phyloP scores from a whole-genome alignment of 768 basidiomycete species.

The Collybiopsis luxurians region DNA sequence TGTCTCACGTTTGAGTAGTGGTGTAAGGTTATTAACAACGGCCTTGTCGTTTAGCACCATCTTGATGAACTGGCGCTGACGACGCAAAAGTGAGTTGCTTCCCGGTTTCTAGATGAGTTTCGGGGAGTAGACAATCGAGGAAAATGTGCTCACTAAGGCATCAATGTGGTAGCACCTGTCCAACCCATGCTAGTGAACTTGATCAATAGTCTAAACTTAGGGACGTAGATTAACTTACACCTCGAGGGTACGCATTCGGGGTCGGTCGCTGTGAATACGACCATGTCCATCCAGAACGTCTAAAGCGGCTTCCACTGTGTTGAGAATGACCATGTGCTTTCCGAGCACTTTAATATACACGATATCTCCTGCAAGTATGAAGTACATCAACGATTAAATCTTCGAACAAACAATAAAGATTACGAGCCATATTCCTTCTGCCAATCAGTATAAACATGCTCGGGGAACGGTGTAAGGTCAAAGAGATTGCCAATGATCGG shows the following conservation, averaged over 20 bases:
- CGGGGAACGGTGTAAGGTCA: neutral
- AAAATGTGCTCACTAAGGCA: neutral
- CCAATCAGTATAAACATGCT: neutral
- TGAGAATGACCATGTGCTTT: neutral
- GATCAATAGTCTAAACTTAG: neutral
- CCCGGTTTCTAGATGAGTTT: neutral
- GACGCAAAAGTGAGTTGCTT: slow-evolving; percentile 7
- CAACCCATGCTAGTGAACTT: neutral
- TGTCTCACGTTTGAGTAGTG: neutral
- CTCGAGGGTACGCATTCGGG: neutral
- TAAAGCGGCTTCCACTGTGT: neutral
- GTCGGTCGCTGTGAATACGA: slow-evolving; percentile 14
- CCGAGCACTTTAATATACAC: neutral
- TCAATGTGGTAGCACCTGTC: neutral
- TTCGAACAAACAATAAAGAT: neutral
- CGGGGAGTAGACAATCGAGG: neutral
- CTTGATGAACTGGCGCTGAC: slow-evolving; percentile 3
- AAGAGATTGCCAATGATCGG: slow-evolving; percentile 2
- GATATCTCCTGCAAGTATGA: neutral
- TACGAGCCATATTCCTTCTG: neutral
- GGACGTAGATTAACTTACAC: neutral
- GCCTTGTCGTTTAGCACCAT: neutral
- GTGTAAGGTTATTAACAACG: neutral
- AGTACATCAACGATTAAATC: neutral
- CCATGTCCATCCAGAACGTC: slow-evolving; percentile 13